Percentiles rank a stretch among this genome's conserved stretches.
Evolutionary conservation across 2,329 filamentous ascomycete species (phyloP).

Genomic region (Eutypella sp.): DNA sequence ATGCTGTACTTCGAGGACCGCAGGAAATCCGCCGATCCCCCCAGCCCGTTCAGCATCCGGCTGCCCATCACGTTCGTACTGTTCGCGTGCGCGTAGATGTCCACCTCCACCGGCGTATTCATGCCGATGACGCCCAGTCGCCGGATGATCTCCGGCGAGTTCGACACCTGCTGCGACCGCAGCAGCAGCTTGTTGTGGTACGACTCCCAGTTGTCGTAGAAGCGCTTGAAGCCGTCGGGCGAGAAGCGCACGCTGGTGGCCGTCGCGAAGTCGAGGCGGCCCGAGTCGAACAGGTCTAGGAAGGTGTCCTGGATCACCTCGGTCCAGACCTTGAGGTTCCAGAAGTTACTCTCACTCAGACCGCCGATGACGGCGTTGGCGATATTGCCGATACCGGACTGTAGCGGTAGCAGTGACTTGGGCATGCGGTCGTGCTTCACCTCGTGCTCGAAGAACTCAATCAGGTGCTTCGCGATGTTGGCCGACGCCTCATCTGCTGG

Average conservation of each 20-base stretch:
- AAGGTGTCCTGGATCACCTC: slow-evolving; percentile 91
- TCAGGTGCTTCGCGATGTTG: slow-evolving; percentile 72
- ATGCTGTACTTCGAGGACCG: slow-evolving; percentile 72
- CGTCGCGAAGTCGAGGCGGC: slow-evolving; percentile 82
- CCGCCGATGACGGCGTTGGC: slow-evolving; percentile 88
- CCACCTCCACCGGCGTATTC: slow-evolving; percentile 92
- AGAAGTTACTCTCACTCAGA: slow-evolving; percentile 74
- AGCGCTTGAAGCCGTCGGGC: slow-evolving; percentile 83
- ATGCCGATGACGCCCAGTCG: slow-evolving; percentile 85
- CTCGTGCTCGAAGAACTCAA: slow-evolving; percentile 81
- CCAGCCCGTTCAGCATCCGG: slow-evolving; percentile 73
- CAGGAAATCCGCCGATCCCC: slow-evolving; percentile 69
- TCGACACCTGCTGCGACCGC: slow-evolving; percentile 82
- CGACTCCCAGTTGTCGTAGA: slow-evolving; percentile 78
- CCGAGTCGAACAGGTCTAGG: slow-evolving; percentile 86
- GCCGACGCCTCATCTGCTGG: slow-evolving; percentile 69
- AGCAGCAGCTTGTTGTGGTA: slow-evolving; percentile 81
- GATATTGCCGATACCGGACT: slow-evolving; percentile 89
- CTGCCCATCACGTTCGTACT: slow-evolving; percentile 83
- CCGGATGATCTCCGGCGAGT: slow-evolving; percentile 86
- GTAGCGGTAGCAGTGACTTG: slow-evolving; percentile 69
- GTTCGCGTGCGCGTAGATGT: slow-evolving; percentile 93
- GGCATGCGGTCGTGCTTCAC: slow-evolving; percentile 74
- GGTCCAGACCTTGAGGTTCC: slow-evolving; percentile 87
- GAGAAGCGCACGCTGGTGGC: slow-evolving; percentile 89